Conservation (phyloP, 805 yeast genomes). For the Hanseniaspora clermontiae region DNA sequence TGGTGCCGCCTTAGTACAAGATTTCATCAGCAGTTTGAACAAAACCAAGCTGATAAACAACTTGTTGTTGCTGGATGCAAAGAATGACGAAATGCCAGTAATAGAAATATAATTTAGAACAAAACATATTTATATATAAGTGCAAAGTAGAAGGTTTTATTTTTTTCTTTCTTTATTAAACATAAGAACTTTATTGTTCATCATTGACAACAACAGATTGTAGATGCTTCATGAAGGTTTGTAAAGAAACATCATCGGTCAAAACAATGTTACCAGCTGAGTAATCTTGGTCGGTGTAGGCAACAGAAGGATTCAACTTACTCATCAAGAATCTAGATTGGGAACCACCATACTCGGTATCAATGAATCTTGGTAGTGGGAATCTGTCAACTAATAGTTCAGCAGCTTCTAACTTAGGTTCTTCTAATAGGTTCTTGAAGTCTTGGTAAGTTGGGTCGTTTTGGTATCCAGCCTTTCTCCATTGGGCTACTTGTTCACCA, state of each 20-base stretch:
- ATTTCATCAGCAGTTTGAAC: slow-evolving; percentile 69
- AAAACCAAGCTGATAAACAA: slow-evolving; percentile 71
- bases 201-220: slow-evolving; percentile 74
- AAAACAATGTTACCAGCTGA: slow-evolving; percentile 67
- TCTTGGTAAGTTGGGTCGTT: slow-evolving; percentile 81
- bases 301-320: slow-evolving; percentile 86
- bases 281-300: slow-evolving; percentile 43
- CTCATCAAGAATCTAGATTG: slow-evolving; percentile 95
- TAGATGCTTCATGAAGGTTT: slow-evolving; percentile 88
- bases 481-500: slow-evolving; percentile 86
- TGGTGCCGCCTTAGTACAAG: slow-evolving; percentile 87
- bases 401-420: slow-evolving; percentile 86
- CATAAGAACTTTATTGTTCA: slow-evolving; percentile 20
- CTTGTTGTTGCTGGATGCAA: slow-evolving; percentile 63
- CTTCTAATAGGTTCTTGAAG: slow-evolving; percentile 73
- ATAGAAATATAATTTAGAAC: slow-evolving; percentile 29
- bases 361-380: slow-evolving; percentile 95
- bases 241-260: slow-evolving; percentile 91
- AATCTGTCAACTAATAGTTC: slow-evolving; percentile 81
- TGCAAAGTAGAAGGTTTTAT: background rate
- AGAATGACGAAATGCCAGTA: slow-evolving; percentile 62
- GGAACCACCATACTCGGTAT: slow-evolving; percentile 95
- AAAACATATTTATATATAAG: background rate
- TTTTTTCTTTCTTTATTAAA: too few relatives aligned
- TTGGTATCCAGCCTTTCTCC: slow-evolving; percentile 94